A percentile compares a stretch with the other conserved stretches of the same genome.
These are phyloP conservation scores for Fusarium xyrophilum DNA, from an alignment of 2,329 filamentous ascomycete genomes.

Conservation along the genomic window DNA sequence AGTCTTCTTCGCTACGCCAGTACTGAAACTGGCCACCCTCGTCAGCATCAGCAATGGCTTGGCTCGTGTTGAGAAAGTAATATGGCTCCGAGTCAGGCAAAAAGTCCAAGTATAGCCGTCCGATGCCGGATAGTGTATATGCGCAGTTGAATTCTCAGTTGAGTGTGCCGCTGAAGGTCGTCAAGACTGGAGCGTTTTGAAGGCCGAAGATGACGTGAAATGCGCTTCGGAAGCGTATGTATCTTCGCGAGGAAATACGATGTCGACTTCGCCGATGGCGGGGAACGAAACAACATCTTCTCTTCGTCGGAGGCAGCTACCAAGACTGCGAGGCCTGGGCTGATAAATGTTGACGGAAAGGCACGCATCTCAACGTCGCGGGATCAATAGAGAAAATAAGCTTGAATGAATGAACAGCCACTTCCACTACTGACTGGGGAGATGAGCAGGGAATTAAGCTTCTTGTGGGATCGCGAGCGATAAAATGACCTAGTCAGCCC, in stretches of 20 bases:
- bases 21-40: slow-evolving; percentile 24
- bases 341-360: background rate
- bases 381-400: background rate
- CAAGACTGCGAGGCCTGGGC: background rate
- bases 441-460: background rate
- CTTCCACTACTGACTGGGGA: background rate
- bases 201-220: slow-evolving; percentile 27
- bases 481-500: slow-evolving; percentile 10
- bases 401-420: background rate
- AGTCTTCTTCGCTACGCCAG: slow-evolving; percentile 14
- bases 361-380: background rate
- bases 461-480: background rate
- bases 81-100: slow-evolving; percentile 5
- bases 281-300: slow-evolving; percentile 18
- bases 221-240: slow-evolving; percentile 23
- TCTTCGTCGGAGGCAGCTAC: background rate
- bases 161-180: slow-evolving; percentile 15
- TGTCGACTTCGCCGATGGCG: slow-evolving; percentile 18
- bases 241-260: slow-evolving; percentile 24
- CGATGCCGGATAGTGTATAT: slow-evolving; percentile 16
- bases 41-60: slow-evolving; percentile 8
- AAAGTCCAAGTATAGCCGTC: slow-evolving; percentile 8
- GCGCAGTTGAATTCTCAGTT: slow-evolving; percentile 16
- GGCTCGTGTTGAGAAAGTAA: slow-evolving; percentile 24
- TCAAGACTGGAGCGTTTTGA: slow-evolving; percentile 20